phyloP scores from a whole-genome alignment of 2,329 filamentous ascomycete genomes.

The Gremmenia infestans region DNA sequence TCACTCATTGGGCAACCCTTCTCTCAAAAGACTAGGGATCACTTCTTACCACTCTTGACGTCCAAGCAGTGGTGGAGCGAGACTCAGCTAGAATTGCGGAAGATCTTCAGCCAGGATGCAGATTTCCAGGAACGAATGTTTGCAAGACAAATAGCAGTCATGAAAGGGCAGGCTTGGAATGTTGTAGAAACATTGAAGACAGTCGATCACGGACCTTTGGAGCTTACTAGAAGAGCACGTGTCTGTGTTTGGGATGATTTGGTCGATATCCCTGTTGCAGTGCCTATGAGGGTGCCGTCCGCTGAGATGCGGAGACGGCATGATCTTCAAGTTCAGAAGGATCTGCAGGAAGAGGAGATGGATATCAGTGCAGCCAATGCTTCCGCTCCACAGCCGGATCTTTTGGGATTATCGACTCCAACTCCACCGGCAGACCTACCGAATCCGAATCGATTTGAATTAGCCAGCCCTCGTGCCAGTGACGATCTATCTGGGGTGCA shows the following conservation, averaged over 20 bases:
- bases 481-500: slow-evolving; percentile 21
- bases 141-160: slow-evolving; percentile 93
- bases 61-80: slow-evolving; percentile 97
- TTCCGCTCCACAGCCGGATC: slow-evolving; percentile 55
- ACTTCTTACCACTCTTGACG: slow-evolving; percentile 93
- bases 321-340: slow-evolving; percentile 41
- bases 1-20: slow-evolving; percentile 95
- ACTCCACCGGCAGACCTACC: slow-evolving; percentile 62
- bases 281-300: slow-evolving; percentile 79
- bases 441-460: slow-evolving; percentile 70
- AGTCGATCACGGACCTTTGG: slow-evolving; percentile 84
- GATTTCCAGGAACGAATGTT: slow-evolving; percentile 99
- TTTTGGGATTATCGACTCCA: slow-evolving; percentile 52
- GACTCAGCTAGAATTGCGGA: slow-evolving; percentile 79
- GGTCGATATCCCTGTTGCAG: slow-evolving; percentile 90
- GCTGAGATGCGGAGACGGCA: slow-evolving; percentile 73
- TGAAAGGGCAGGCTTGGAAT: slow-evolving; percentile 99
- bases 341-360: slow-evolving; percentile 72
- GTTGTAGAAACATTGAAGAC: slow-evolving; percentile 96
- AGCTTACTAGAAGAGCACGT: slow-evolving; percentile 82
- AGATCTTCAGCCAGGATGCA: slow-evolving; percentile 83
- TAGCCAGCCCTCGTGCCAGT: slow-evolving; percentile 41
- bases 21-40: slow-evolving; percentile 85
- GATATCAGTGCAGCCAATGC: slow-evolving; percentile 74
- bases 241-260: slow-evolving; percentile 98